phyloP scores from a whole-genome alignment of 805 yeast species.

The Yarrowia keelungensis region DNA sequence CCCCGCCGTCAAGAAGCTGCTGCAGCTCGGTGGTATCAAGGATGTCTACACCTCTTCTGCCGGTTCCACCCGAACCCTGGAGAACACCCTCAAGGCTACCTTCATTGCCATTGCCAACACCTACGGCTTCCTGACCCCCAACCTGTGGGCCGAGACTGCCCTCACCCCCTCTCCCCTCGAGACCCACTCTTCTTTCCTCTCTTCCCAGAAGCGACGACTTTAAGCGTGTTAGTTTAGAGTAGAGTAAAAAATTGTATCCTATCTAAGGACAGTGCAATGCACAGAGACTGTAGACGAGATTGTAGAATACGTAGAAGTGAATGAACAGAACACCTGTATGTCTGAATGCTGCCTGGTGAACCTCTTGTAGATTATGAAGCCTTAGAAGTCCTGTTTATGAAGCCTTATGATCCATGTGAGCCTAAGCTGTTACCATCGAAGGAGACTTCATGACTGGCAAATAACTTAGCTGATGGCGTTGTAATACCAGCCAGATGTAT shows the following conservation, averaged over 20 bases:
- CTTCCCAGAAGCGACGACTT: conserved; percentile 45
- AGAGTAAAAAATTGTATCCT: conserved; percentile 33
- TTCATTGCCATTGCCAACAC: conserved; percentile 99
- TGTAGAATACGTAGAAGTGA: neutral
- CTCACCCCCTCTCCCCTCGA: conserved; percentile 94
- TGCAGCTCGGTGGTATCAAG: conserved; percentile 99
- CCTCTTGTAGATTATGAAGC: too few relatives aligned
- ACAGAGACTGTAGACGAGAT: neutral
- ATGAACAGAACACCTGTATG: too few relatives aligned
- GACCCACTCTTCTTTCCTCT: conserved; percentile 59
- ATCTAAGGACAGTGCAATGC: neutral
- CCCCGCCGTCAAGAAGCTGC: conserved; percentile 98
- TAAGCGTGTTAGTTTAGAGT: conserved; percentile 41
- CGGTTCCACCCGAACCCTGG: conserved; percentile 99
- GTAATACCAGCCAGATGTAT: too few relatives aligned
- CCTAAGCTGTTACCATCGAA: too few relatives aligned
- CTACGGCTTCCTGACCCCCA: conserved; percentile 99
- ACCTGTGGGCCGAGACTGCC: conserved; percentile 91
- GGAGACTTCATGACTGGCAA: too few relatives aligned
- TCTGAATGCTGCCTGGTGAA: too few relatives aligned
- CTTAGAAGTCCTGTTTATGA: too few relatives aligned
- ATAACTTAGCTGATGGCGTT: too few relatives aligned
- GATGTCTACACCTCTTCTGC: conserved; percentile 98
- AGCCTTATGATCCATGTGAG: too few relatives aligned
- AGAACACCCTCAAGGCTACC: conserved; percentile 99